Conservation (phyloP, 768 basidiomycete genomes). For the Dioszegia crocea region DNA sequence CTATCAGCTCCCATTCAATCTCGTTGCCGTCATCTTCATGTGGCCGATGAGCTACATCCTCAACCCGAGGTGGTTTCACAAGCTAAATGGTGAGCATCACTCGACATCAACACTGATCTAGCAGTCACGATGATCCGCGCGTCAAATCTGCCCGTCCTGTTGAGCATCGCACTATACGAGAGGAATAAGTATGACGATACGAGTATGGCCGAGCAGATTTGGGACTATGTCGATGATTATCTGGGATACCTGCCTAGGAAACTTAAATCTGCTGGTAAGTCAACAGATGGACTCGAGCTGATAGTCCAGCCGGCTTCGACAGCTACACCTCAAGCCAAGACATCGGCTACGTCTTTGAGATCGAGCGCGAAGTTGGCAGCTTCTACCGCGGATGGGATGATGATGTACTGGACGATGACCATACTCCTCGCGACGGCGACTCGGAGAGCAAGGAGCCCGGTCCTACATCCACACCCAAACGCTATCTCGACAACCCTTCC, state of each 20-base stretch:
- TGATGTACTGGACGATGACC: slow-evolving; percentile 31
- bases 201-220: slow-evolving; percentile 69
- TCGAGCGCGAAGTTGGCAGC: slow-evolving; percentile 47
- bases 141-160: slow-evolving; percentile 78
- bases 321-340: slow-evolving; percentile 41
- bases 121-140: slow-evolving; percentile 25
- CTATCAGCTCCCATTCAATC: slow-evolving; percentile 89
- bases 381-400: slow-evolving; percentile 48
- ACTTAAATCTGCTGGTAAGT: slow-evolving; percentile 53
- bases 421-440: slow-evolving; percentile 24
- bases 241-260: slow-evolving; percentile 72
- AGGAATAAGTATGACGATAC: slow-evolving; percentile 70
- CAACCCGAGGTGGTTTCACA: slow-evolving; percentile 96
- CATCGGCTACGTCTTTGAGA: slow-evolving; percentile 45
- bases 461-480: background rate
- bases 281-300: background rate
- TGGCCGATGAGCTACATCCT: slow-evolving; percentile 79
- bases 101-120: slow-evolving; percentile 8
- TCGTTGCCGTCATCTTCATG: slow-evolving; percentile 80
- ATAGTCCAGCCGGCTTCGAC: slow-evolving; percentile 43
- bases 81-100: slow-evolving; percentile 56
- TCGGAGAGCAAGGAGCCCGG: background rate
- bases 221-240: slow-evolving; percentile 63
- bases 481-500: background rate
- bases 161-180: slow-evolving; percentile 78